Percentiles rank a stretch among this genome's conserved stretches.
Conservation (phyloP, 2,329 filamentous ascomycete genomes). For the Botrytis fragariae region DNA sequence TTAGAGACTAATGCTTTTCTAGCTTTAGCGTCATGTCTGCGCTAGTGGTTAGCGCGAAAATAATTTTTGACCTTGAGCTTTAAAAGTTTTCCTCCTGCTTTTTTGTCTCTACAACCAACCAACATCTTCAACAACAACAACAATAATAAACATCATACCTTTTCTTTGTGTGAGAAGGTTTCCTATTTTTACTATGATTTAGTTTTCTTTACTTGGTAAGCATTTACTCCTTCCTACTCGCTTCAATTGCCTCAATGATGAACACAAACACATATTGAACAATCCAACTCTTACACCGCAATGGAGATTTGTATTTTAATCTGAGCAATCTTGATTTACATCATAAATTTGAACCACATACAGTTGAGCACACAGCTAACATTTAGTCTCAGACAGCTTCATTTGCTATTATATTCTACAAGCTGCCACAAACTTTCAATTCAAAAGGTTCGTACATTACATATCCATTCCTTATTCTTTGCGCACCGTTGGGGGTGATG, state of each 20-base stretch:
- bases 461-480: slow-evolving; percentile 19
- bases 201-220: slow-evolving; percentile 26
- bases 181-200: background rate
- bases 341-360: background rate
- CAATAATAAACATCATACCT: background rate
- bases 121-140: background rate
- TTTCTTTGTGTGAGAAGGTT: background rate
- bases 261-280: slow-evolving; percentile 41
- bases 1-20: background rate
- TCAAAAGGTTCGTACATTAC: slow-evolving; percentile 36
- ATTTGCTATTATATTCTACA: background rate
- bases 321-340: slow-evolving; percentile 35
- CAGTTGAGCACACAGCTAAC: slow-evolving; percentile 2
- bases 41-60: slow-evolving; percentile 18
- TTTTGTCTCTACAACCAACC: background rate
- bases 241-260: slow-evolving; percentile 39
- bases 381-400: background rate
- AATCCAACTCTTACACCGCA: slow-evolving; percentile 45
- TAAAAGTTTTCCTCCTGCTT: background rate
- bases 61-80: slow-evolving; percentile 12
- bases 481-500: slow-evolving; percentile 36
- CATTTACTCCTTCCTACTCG: slow-evolving; percentile 15
- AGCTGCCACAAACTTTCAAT: background rate
- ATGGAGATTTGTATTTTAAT: slow-evolving; percentile 40
- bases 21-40: background rate